phyloP scores from a whole-genome alignment of 495 filamentous ascomycete genomes.

The Aspergillus bridgeri region DNA sequence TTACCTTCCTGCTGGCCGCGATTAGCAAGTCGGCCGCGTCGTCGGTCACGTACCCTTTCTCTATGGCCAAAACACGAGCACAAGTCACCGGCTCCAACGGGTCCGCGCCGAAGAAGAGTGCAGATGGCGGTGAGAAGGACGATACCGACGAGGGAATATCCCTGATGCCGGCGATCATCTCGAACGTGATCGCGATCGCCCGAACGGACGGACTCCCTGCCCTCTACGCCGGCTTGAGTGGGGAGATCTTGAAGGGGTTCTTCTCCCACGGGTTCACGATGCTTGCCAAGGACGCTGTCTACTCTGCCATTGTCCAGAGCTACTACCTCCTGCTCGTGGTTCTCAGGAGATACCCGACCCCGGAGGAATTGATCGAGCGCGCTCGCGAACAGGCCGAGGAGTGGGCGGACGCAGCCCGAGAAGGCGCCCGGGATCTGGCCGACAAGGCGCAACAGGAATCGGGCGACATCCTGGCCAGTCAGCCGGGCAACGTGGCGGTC shows the following conservation, averaged over 20 bases:
- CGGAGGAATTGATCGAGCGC: constrained; percentile 40
- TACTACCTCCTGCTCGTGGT: constrained; percentile 53
- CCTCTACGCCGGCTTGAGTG: constrained; percentile 73
- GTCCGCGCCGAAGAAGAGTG: background rate
- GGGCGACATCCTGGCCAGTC: constrained; percentile 24
- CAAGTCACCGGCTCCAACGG: constrained; percentile 47
- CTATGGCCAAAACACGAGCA: constrained; percentile 72
- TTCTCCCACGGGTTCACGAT: constrained; percentile 88
- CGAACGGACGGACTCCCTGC: constrained; percentile 62
- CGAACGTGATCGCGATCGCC: constrained; percentile 59
- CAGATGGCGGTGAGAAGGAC: constrained; percentile 9
- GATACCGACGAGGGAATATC: constrained; percentile 19
- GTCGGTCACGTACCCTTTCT: constrained; percentile 80
- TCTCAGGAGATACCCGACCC: constrained; percentile 39
- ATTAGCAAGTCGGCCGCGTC: constrained; percentile 77
- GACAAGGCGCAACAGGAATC: constrained; percentile 31
- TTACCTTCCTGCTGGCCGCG: constrained; percentile 74
- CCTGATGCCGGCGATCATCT: constrained; percentile 55
- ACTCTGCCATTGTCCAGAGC: constrained; percentile 64
- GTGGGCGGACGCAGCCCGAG: constrained; percentile 41
- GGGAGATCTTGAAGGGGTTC: constrained; percentile 80
- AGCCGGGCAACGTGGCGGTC: constrained; percentile 27
- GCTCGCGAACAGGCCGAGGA: constrained; percentile 45
- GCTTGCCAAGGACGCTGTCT: constrained; percentile 80
- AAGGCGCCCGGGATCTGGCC: constrained; percentile 38